Percentiles rank a stretch among this genome's conserved stretches.
phyloP scores from a whole-genome alignment of 1,284 basidiomycete species.

The Trichosporon ovoides region DNA sequence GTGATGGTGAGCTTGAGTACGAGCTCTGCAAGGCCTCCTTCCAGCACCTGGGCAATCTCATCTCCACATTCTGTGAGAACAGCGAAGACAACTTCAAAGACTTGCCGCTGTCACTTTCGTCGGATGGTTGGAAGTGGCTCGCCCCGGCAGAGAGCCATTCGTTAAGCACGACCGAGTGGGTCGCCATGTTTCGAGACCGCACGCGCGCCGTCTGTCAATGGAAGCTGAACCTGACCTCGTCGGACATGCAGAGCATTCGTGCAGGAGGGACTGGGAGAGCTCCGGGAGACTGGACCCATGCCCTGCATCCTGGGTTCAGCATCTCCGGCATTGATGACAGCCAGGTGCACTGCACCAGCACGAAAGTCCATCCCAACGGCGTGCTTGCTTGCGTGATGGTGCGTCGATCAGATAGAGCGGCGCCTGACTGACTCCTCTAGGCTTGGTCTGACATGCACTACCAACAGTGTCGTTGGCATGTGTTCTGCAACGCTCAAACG shows the following conservation, averaged over 20 bases:
- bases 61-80: neutral
- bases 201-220: neutral
- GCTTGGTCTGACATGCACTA: conserved; percentile 15
- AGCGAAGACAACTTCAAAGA: neutral
- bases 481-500: conserved; percentile 10
- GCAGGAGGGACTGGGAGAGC: neutral
- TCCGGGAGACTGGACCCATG: neutral
- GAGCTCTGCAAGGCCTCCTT: neutral
- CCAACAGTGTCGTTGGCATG: conserved; percentile 9
- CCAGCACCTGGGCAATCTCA: neutral
- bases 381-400: conserved; percentile 9
- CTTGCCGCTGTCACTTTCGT: neutral
- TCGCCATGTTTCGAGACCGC: neutral
- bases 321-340: neutral
- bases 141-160: neutral
- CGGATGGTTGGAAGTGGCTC: neutral
- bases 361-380: neutral
- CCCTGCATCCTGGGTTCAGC: conserved; percentile 6
- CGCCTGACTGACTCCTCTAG: neutral
- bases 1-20: neutral
- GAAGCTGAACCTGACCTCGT: neutral
- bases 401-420: neutral
- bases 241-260: neutral
- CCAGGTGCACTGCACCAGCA: neutral
- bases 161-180: neutral